A percentile compares a stretch with the other conserved stretches of the same genome.
phyloP scores from a whole-genome alignment of 192 early-diverging fungal species.

The Coemansia sp. region DNA sequence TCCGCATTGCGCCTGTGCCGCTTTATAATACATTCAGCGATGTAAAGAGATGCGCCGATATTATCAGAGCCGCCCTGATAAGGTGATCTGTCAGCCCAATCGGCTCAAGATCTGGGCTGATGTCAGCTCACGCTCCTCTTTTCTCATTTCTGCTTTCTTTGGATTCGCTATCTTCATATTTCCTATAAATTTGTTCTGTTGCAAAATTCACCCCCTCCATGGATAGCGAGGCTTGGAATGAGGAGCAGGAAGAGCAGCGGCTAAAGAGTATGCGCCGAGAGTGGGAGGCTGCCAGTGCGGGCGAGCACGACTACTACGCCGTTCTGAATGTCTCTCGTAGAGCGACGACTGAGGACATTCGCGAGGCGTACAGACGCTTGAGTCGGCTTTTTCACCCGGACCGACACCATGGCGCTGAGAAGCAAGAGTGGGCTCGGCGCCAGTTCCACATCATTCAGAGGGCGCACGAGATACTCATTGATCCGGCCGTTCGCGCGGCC shows the following conservation, averaged over 20 bases:
- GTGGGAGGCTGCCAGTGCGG: not conserved
- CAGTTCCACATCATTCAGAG: conserved; percentile 77
- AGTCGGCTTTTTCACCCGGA: conserved; percentile 82
- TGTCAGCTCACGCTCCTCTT: not conserved
- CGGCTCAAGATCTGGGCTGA: not conserved
- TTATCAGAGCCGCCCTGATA: conserved; percentile 41
- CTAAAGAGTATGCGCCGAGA: conserved; percentile 37
- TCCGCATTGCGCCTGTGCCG: conserved; percentile 87
- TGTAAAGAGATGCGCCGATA: conserved; percentile 66
- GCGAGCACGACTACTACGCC: conserved; percentile 62
- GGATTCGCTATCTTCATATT: not conserved
- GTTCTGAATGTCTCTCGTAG: conserved; percentile 68
- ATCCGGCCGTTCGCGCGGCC: conserved; percentile 73
- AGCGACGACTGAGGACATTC: conserved; percentile 61
- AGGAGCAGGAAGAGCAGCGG: conserved; percentile 34
- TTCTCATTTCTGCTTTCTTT: not conserved
- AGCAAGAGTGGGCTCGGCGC: conserved; percentile 66
- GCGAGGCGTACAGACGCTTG: conserved; percentile 72
- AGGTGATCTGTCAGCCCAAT: not conserved
- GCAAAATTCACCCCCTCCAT: conserved; percentile 4
- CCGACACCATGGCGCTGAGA: conserved; percentile 65
- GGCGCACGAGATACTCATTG: conserved; percentile 83
- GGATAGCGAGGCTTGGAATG: conserved; percentile 27
- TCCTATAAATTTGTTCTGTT: no score
- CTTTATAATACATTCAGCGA: conserved; percentile 90